Base-by-base conservation (phyloP, 176 grass and related monocot genomes). In the Puccinellia tenuiflora region DNA sequence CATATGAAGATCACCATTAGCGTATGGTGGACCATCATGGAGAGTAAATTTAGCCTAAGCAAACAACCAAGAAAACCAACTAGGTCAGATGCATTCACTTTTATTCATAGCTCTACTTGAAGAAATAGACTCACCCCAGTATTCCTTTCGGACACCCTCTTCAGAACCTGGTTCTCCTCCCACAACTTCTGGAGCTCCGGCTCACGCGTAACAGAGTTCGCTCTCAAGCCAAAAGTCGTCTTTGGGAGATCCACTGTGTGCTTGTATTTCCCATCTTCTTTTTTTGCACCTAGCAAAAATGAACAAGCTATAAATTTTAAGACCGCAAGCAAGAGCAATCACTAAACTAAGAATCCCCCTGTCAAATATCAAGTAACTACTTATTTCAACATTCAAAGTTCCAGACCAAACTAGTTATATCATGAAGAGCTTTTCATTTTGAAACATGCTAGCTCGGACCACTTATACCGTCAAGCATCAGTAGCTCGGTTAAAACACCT, bases 1-100 rank as follows among this genome's bases (percentile, higher is more conserved):
- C 90, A 98, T 98, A 72, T 98, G 96, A 53, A 98, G 92, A 86
- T 89, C 91, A 21, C 96, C 96, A 84, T 98, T 98, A 50, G 96
- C 96, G 88, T 98, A 98, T 33, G 96, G 96, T 18, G 96, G 96
- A 13, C 96, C 96, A 83, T 98, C 96, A 21, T 98, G 96, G 51
- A 98, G 92, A 86, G 89, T 82, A 91, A 98, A 98, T 53, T 76
- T 91, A 35, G 86, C 67, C 92, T 98, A 78, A 39, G 78, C 48
- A 85, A 80, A 75, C 50, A 90, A 64, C 43, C 50, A 90, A 48
- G 5, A 59, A 81, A 86, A 79, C 73, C 37, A 82, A 76, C 56
- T 39, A 67, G 79, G 18, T 59, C 39, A 83, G 65, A 83, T 24
- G 78, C 82, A 52, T 77, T 53, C 20, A 70, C 53, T 67, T 45